A percentile compares a stretch with the other conserved stretches of the same genome.
Conservation (phyloP, 176 grass and related monocot species). For the Lolium rigidum region DNA sequence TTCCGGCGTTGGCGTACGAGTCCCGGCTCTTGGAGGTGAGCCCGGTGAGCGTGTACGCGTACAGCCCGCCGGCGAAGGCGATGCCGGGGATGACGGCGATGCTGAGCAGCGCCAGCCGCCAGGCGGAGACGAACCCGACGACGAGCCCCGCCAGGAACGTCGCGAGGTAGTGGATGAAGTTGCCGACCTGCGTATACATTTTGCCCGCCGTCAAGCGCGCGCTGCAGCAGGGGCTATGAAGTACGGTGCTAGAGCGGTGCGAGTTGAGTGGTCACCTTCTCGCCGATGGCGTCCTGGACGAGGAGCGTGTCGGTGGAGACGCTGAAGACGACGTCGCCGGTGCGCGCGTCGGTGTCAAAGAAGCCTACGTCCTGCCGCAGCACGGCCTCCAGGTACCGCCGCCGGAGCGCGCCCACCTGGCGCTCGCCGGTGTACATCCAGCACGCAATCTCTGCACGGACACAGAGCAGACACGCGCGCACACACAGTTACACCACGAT, state of each 20-base stretch:
- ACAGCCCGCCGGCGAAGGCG: slow-evolving; percentile 83
- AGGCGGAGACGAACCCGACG: slow-evolving; percentile 84
- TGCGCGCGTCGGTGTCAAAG: slow-evolving; percentile 95
- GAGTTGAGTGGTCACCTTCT: slow-evolving; percentile 62
- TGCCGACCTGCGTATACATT: slow-evolving; percentile 63
- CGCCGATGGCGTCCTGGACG: slow-evolving; percentile 97
- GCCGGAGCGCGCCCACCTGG: slow-evolving; percentile 77
- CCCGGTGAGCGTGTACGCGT: slow-evolving; percentile 78
- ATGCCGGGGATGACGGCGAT: slow-evolving; percentile 89
- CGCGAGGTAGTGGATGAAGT: slow-evolving; percentile 97
- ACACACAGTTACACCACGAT: not conserved
- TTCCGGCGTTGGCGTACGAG: slow-evolving; percentile 83
- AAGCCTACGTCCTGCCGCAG: slow-evolving; percentile 91
- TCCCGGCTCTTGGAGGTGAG: slow-evolving; percentile 91
- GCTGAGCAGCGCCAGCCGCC: slow-evolving; percentile 86
- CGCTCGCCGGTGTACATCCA: slow-evolving; percentile 99
- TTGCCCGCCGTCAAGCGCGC: not conserved
- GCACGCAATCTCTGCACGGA: slow-evolving; percentile 84
- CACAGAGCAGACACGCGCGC: slow-evolving; percentile 17
- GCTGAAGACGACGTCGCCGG: slow-evolving; percentile 88
- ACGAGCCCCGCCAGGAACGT: slow-evolving; percentile 89
- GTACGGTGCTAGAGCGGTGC: too few relatives aligned
- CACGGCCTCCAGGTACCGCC: slow-evolving; percentile 83
- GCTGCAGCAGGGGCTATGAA: too few relatives aligned
- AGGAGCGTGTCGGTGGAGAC: slow-evolving; percentile 90